These are phyloP conservation scores for Colletotrichum chrysophilum DNA, from an alignment of 2,329 filamentous ascomycete genomes.

Conservation along the genomic window DNA sequence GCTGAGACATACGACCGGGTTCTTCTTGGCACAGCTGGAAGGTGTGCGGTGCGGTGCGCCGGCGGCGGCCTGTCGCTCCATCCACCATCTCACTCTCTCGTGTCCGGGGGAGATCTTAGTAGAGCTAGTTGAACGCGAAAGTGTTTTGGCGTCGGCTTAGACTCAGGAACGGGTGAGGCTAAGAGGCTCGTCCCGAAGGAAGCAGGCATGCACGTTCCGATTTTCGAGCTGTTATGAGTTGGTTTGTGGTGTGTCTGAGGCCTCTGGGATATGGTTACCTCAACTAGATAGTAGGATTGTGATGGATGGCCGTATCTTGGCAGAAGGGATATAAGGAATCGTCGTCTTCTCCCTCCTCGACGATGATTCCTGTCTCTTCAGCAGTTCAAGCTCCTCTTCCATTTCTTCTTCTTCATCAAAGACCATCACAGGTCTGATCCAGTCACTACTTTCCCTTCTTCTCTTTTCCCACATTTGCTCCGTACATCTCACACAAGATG, in stretches of 20 bases:
- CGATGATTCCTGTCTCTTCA: not conserved
- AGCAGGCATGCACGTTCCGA: not conserved
- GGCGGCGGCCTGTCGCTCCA: not conserved
- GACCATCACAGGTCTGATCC: not conserved
- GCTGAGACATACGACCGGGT: not conserved
- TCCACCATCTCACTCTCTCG: not conserved
- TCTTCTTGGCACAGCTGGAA: not conserved
- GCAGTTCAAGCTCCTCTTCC: not conserved
- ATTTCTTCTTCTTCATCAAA: not conserved
- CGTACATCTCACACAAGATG: not conserved
- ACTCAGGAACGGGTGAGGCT: not conserved
- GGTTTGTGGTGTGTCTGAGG: not conserved
- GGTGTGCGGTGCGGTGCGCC: not conserved
- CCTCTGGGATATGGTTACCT: not conserved
- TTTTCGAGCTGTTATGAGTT: not conserved
- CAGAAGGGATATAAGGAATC: conserved; percentile 4
- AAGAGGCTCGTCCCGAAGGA: conserved; percentile 2
- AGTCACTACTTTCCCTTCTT: not conserved
- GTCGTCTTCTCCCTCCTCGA: not conserved
- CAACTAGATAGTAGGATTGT: not conserved
- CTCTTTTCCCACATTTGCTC: not conserved
- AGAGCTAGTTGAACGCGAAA: not conserved
- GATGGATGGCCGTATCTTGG: not conserved
- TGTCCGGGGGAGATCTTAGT: not conserved
- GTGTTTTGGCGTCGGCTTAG: not conserved